Percentiles rank a stretch among this genome's conserved stretches.
These are phyloP conservation scores for Chytriomyces confervae DNA, from an alignment of 192 early-diverging fungal genomes.

Conservation along the genomic window DNA sequence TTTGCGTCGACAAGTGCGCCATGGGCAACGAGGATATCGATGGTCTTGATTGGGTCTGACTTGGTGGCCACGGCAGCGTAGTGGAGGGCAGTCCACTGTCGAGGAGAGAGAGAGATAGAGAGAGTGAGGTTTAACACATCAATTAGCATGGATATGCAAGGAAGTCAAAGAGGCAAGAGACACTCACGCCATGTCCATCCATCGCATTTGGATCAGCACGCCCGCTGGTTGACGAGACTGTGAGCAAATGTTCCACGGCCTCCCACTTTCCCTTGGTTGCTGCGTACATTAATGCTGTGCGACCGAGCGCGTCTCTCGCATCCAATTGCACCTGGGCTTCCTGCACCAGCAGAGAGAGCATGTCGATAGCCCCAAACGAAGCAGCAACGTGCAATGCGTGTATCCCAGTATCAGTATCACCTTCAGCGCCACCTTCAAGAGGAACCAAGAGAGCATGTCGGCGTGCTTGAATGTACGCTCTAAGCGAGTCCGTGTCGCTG, in stretches of 20 bases:
- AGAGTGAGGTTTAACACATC: not conserved
- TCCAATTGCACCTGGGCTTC: slow-evolving; percentile 19
- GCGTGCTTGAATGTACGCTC: slow-evolving; percentile 10
- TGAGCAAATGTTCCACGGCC: slow-evolving; percentile 25
- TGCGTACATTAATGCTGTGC: slow-evolving; percentile 44
- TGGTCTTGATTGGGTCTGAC: slow-evolving; percentile 14
- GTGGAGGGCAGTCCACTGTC: slow-evolving; percentile 34
- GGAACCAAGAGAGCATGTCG: not conserved
- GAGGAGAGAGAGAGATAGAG: not conserved
- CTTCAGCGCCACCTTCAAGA: slow-evolving; percentile 14
- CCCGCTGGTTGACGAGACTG: not conserved
- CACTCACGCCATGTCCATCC: slow-evolving; percentile 33
- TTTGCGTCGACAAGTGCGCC: slow-evolving; percentile 26
- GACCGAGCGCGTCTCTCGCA: slow-evolving; percentile 24
- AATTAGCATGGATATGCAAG: too few relatives aligned
- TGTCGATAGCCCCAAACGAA: slow-evolving; percentile 23
- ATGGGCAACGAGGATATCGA: slow-evolving; percentile 22
- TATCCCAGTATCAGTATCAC: slow-evolving; percentile 16
- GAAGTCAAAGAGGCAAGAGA: not conserved
- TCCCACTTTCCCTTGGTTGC: slow-evolving; percentile 36
- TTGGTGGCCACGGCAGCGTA: slow-evolving; percentile 41
- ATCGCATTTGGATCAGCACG: slow-evolving; percentile 30
- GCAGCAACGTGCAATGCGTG: slow-evolving; percentile 33
- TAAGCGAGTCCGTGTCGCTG: slow-evolving; percentile 10
- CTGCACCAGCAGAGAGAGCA: slow-evolving; percentile 26